Evolutionary conservation across 2,329 filamentous ascomycete genomes (phyloP).

Genomic region (Xylogone sp.): DNA sequence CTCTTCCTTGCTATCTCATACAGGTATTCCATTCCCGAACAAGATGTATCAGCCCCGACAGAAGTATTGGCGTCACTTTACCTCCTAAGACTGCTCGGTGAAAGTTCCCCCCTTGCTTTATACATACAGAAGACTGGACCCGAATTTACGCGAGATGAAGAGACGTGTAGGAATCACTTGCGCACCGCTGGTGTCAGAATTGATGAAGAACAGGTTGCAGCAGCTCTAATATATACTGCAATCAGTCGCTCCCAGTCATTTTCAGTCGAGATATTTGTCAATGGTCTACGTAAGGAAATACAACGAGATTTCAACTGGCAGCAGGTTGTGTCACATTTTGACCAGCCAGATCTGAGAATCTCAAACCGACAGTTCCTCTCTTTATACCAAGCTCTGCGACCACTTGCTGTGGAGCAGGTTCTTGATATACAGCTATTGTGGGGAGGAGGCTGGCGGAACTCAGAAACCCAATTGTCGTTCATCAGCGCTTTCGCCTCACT

Average conservation of each 20-base stretch:
- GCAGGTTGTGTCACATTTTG: constrained; percentile 74
- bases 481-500: constrained; percentile 81
- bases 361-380: constrained; percentile 76
- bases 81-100: constrained; percentile 61
- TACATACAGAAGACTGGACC: constrained; percentile 72
- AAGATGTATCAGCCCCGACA: constrained; percentile 62
- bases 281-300: constrained; percentile 59
- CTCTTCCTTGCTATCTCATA: constrained; percentile 59
- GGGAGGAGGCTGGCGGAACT: constrained; percentile 83
- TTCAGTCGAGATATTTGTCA: constrained; percentile 52
- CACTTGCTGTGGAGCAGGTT: constrained; percentile 59
- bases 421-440: constrained; percentile 87
- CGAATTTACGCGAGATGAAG: constrained; percentile 71
- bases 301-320: constrained; percentile 64
- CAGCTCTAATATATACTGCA: constrained; percentile 65
- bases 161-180: constrained; percentile 55
- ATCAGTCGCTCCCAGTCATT: constrained; percentile 54
- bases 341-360: constrained; percentile 72
- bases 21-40: constrained; percentile 56
- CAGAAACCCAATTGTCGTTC: constrained; percentile 90
- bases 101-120: constrained; percentile 55
- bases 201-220: constrained; percentile 77
- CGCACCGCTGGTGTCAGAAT: constrained; percentile 59
- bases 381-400: constrained; percentile 75
- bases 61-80: constrained; percentile 69